phyloP scores from a whole-genome alignment of 305 asterid genomes.

The Fraxinus angustifolia region DNA sequence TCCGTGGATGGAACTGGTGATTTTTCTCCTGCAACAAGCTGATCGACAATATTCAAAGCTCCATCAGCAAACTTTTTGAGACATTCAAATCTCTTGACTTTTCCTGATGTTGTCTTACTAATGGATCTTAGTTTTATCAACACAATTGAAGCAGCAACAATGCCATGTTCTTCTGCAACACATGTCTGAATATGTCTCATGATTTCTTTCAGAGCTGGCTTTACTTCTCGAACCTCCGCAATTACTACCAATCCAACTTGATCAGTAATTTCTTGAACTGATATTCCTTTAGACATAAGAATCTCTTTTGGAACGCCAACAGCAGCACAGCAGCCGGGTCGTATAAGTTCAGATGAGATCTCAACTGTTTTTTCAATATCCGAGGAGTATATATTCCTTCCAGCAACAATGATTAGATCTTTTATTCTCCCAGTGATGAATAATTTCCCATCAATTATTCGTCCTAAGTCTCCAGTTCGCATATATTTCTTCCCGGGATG shows the following conservation, averaged over 20 bases:
- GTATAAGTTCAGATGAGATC: conserved; percentile 49
- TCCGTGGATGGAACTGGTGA: conserved; percentile 13
- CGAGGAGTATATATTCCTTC: conserved; percentile 60
- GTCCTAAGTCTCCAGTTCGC: conserved; percentile 67
- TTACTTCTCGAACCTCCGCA: conserved; percentile 62
- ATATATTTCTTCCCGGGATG: conserved; percentile 41
- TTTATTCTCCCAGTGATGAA: conserved; percentile 69
- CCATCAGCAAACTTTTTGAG: conserved; percentile 51
- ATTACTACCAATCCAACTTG: conserved; percentile 59
- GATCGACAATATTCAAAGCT: conserved; percentile 38
- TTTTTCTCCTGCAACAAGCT: conserved; percentile 27
- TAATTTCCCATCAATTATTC: conserved; percentile 48
- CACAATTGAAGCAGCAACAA: conserved; percentile 37
- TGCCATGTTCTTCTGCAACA: conserved; percentile 69
- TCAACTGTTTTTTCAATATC: conserved; percentile 75
- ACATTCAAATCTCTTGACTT: conserved; percentile 67
- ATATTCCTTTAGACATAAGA: conserved; percentile 50
- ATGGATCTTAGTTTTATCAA: conserved; percentile 57
- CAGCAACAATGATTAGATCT: conserved; percentile 65
- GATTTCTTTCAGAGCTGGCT: conserved; percentile 29
- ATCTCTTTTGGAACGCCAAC: conserved; percentile 60
- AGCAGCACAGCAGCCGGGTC: conserved; percentile 81
- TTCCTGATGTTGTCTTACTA: conserved; percentile 74
- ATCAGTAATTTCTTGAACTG: conserved; percentile 47
- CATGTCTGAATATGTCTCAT: conserved; percentile 38